Evolutionary conservation across 148 eudicot genomes (phyloP).

Genomic region (Diospyros lotus): DNA sequence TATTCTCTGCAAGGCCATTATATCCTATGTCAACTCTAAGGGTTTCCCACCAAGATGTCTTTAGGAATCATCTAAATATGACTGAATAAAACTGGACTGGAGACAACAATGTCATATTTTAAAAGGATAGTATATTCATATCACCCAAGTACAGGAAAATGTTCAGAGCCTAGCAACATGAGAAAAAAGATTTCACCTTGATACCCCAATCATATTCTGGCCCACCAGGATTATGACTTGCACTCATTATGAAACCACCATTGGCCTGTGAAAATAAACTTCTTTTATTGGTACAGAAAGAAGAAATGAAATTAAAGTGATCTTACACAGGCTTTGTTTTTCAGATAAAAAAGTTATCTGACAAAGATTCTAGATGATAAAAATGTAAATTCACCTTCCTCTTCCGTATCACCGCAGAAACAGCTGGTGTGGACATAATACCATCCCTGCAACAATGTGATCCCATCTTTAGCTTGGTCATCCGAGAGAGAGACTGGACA

Average conservation of each 20-base stretch:
- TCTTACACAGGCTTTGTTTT: neutral
- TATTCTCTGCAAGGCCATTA: too few relatives aligned
- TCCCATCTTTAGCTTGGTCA: conserved; percentile 11
- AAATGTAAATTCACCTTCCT: conserved; percentile 51
- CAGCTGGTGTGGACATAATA: conserved; percentile 94
- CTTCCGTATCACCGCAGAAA: conserved; percentile 94
- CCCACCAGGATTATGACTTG: conserved; percentile 99
- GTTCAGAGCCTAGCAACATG: neutral
- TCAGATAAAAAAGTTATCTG: neutral
- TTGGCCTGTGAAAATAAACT: conserved; percentile 56
- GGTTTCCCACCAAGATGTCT: too few relatives aligned
- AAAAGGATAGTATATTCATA: neutral
- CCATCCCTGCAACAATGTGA: conserved; percentile 66
- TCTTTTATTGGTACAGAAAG: conserved; percentile 1
- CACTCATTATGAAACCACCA: conserved; percentile 99
- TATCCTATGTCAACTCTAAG: too few relatives aligned
- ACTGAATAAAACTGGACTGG: neutral
- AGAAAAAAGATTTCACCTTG: conserved; percentile 47
- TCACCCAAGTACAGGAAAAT: conserved; percentile 1
- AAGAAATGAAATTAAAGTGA: neutral
- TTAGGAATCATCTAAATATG: neutral
- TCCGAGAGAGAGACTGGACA: neutral
- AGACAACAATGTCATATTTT: neutral
- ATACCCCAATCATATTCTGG: conserved; percentile 99
- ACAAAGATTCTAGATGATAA: conserved; percentile 9